Evolutionary conservation across 2,329 filamentous ascomycete species (phyloP), one percentile per base, ranked within the genome.

Genomic region (Pseudocercospora fijiensis): DNA sequence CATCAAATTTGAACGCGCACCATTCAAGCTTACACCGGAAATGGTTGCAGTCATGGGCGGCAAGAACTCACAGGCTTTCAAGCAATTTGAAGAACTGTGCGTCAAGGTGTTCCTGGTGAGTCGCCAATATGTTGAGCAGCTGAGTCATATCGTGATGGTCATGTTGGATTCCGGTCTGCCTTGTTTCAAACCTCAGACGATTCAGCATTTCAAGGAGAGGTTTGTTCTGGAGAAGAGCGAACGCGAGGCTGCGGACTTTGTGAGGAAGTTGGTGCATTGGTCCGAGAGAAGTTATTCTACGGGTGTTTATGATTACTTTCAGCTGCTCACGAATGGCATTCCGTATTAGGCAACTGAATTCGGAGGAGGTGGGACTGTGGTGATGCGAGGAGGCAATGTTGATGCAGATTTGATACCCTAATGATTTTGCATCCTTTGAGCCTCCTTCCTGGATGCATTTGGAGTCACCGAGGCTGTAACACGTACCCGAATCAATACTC

Each of bases 11-110:
- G 95, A 99, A 82, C 90, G 95, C 24, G 95, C 95, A 0, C 95
- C 95, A 0, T 99, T 99, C 84, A 99, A 99, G 80, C 86, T 99
- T 60, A 99, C 95, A 0, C 86, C 88, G 7, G 95, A 99, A 77
- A 99, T 99, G 96, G 85, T 99, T 64, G 91, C 93, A n/a, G 95
- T 99, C 71, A 98, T 99, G 94, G 94, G 95, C 59, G 93, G 93
- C 56, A 73, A 76, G 60, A 89, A 90, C 47, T 90, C 93, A 58
- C 94, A 98, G 77, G 84, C 92, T 13, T 99, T 96, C 82, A 89
- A 89, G 69, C 95, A 91, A 86, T 99, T 99, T 72, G 95, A 99
- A 79, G 94, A 97, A 76, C 85, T 99, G 43, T 96, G 92, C 73
- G 85, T 99, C 76, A 99, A 99, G 80, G 89, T 93, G 1, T 99